Evolutionary conservation across 352 stramenopile species (phyloP), one percentile per base, ranked within the genome.

Genomic region (Phytophthora melonis): DNA sequence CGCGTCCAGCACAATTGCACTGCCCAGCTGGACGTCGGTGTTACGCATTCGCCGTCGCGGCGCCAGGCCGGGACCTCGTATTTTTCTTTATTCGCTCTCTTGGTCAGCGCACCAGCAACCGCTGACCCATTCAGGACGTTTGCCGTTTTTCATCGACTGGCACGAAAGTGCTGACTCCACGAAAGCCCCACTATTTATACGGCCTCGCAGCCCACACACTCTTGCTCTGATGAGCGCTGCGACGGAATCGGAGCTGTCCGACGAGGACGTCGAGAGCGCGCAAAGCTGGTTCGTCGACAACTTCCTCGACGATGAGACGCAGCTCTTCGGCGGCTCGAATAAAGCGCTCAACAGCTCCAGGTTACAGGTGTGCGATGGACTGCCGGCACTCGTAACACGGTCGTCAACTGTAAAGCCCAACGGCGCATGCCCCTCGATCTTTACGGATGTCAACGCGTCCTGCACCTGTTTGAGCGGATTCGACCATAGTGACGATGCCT

Each of bases 381-480:
- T 70, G 8, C 79, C 74, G 30, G 72, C 76, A 11, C 41, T 86
- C n/a, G 25, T 80, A 11, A 81, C 70, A 30, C 43, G 74, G 16
- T 82, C 74, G 19, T 61, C 65, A 13, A 57, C 52, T 8, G 50
- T 68, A 19, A 53, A 62, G 27, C 56, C 77, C 6, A 87, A 87
- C 9, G 68, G 71, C 16, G 70, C 53, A 14, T 87, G 80, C 53
- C 71, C 75, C 16, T 32, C 63, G 1, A 14, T 72, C 21, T 68
- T 81, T 64, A 78, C 64, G 21, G 55, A 54, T 2, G 43, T 75
- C 49, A 87, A 84, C 27, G 72, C 53, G 3, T 87, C 80, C 19
- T 87, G 80, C 53, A 87, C 77, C 11, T 87, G 80, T 32, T 54
- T 87, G n/a, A 72, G n/a, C 10, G 68, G 74, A 36, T 27, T 73